A percentile compares a stretch with the other conserved stretches of the same genome.
Conservation (phyloP, 495 filamentous ascomycete genomes). For the Penicillium diatomitis region DNA sequence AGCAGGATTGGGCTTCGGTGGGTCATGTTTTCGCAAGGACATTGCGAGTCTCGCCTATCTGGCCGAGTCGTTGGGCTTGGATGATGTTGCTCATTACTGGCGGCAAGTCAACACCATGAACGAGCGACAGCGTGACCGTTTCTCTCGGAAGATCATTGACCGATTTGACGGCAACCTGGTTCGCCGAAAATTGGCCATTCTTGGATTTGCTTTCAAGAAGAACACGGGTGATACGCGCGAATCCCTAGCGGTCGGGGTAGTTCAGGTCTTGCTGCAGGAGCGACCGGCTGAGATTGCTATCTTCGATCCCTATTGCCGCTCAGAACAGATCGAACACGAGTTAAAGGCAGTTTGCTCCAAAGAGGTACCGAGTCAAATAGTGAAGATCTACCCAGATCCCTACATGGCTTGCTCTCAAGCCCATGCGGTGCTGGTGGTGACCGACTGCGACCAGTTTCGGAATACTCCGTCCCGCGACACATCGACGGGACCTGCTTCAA, state of each 20-base stretch:
- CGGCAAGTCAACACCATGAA: conserved; percentile 63
- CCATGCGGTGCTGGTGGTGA: conserved; percentile 26
- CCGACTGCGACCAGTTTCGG: conserved; percentile 29
- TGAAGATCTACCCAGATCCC: conserved; percentile 25
- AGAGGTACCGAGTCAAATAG: background rate
- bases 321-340: conserved; percentile 35
- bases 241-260: conserved; percentile 58
- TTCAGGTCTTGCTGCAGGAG: conserved; percentile 55
- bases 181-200: conserved; percentile 61
- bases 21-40: conserved; percentile 78
- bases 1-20: conserved; percentile 71
- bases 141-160: conserved; percentile 51
- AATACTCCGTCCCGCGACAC: conserved; percentile 3
- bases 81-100: conserved; percentile 74
- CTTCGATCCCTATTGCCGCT: conserved; percentile 61
- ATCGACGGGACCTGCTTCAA: background rate
- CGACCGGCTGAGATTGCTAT: conserved; percentile 56
- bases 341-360: conserved; percentile 12
- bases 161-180: conserved; percentile 61
- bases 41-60: conserved; percentile 68
- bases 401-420: conserved; percentile 33
- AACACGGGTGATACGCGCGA: conserved; percentile 72
- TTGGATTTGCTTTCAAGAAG: conserved; percentile 80
- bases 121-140: conserved; percentile 64
- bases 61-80: conserved; percentile 57